Conservation (phyloP, 805 yeast species). For the Kodamaea neixiangensis region DNA sequence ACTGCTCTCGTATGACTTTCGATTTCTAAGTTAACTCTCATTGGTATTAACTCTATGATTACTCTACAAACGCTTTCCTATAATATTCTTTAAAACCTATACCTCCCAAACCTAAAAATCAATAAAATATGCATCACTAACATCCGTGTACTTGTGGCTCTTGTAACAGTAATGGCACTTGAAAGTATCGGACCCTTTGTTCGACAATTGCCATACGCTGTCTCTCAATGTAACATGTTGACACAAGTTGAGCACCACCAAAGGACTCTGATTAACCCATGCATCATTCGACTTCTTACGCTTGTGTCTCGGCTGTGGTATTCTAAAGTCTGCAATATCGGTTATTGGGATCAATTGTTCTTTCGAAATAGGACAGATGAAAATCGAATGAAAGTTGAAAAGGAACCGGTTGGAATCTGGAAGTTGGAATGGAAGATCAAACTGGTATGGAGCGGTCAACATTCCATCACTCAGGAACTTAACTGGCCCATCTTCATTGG, state of each 20-base stretch:
- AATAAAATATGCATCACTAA: conserved; percentile 43
- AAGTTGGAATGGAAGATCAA: conserved; percentile 43
- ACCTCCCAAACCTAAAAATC: conserved; percentile 24
- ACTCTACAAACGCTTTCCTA: no score
- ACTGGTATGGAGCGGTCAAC: conserved; percentile 23
- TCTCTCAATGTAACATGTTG: conserved; percentile 45
- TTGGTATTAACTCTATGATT: no score
- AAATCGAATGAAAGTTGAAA: conserved; percentile 45
- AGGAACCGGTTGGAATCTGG: conserved; percentile 41
- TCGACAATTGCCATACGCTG: conserved; percentile 42
- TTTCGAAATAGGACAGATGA: conserved; percentile 48
- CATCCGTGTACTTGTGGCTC: conserved; percentile 41
- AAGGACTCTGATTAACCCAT: conserved; percentile 29
- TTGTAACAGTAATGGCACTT: conserved; percentile 49
- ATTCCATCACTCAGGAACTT: background rate
- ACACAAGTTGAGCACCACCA: conserved; percentile 43
- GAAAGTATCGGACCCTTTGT: conserved; percentile 40
- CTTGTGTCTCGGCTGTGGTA: conserved; percentile 13
- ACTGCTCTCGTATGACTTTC: no score
- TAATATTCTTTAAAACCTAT: no score
- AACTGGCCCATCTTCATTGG: conserved; percentile 3
- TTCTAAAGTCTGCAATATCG: background rate
- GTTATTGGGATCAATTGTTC: conserved; percentile 43
- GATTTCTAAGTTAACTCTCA: no score
- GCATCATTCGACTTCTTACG: conserved; percentile 20